Conservation (phyloP, 2,329 filamentous ascomycete genomes). For the Geosmithia putterillii region DNA sequence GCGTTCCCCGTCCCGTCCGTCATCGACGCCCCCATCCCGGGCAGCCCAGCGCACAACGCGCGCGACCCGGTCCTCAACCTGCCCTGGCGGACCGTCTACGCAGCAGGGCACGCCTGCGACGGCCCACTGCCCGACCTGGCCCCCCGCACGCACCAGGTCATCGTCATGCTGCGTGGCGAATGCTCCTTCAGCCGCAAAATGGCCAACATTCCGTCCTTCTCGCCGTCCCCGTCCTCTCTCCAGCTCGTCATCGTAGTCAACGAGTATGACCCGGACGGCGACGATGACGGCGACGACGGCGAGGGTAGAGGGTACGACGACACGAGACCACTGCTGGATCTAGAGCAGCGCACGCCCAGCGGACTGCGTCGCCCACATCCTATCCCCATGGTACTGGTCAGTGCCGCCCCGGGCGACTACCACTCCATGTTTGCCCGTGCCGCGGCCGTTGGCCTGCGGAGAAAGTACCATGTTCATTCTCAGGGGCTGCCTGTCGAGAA, state of each 20-base stretch:
- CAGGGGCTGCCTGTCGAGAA: slow-evolving; percentile 72
- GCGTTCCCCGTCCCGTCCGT: slow-evolving; percentile 60
- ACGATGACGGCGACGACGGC: slow-evolving; percentile 20
- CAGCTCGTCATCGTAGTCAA: slow-evolving; percentile 72
- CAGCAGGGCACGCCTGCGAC: slow-evolving; percentile 58
- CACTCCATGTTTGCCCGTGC: slow-evolving; percentile 44
- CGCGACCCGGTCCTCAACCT: slow-evolving; percentile 31
- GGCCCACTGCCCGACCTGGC: slow-evolving; percentile 38
- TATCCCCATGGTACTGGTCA: slow-evolving; percentile 75
- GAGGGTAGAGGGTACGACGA: slow-evolving; percentile 12
- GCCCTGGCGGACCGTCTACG: slow-evolving; percentile 58
- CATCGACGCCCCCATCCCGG: slow-evolving; percentile 36
- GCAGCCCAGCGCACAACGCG: slow-evolving; percentile 27
- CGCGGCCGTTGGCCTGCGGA: slow-evolving; percentile 60
- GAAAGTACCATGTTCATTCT: slow-evolving; percentile 70
- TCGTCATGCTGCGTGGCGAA: slow-evolving; percentile 69
- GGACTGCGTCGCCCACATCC: slow-evolving; percentile 59
- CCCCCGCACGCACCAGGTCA: slow-evolving; percentile 54
- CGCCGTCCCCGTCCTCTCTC: slow-evolving; percentile 46
- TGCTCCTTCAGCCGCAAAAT: slow-evolving; percentile 82
- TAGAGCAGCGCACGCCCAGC: slow-evolving; percentile 55
- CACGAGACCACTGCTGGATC: slow-evolving; percentile 59
- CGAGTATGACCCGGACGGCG: slow-evolving; percentile 29
- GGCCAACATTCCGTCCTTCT: slow-evolving; percentile 68
- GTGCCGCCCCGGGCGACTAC: slow-evolving; percentile 51